phyloP scores from a whole-genome alignment of 2,329 filamentous ascomycete species.

The Ustulina deusta region DNA sequence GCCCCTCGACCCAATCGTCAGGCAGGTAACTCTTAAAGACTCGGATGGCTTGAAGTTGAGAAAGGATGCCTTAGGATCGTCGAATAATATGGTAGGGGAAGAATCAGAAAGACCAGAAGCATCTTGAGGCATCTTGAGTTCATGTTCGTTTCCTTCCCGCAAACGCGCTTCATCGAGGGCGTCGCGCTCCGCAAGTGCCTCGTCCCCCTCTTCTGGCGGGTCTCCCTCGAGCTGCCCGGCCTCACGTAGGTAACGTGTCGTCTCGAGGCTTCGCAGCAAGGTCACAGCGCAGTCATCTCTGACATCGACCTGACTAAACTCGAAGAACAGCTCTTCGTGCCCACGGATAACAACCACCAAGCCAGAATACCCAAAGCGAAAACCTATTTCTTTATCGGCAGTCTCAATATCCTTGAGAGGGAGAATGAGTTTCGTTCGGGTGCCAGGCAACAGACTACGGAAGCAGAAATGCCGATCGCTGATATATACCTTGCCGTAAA shows the following conservation, averaged over 20 bases:
- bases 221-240: constrained; percentile 75
- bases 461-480: constrained; percentile 91
- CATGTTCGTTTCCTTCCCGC: constrained; percentile 64
- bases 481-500: constrained; percentile 97
- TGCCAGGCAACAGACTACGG: constrained; percentile 88
- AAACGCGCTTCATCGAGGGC: constrained; percentile 80
- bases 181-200: constrained; percentile 83
- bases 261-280: constrained; percentile 80
- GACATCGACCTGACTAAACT: constrained; percentile 81
- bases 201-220: constrained; percentile 77
- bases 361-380: constrained; percentile 89
- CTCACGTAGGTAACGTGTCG: constrained; percentile 76
- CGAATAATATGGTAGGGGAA: constrained; percentile 81
- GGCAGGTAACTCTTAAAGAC: constrained; percentile 85
- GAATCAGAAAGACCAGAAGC: constrained; percentile 64
- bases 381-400: constrained; percentile 93
- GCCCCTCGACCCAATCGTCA: constrained; percentile 95
- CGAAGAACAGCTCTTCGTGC: constrained; percentile 96
- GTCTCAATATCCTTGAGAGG: constrained; percentile 93
- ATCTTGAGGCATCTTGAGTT: constrained; percentile 62
- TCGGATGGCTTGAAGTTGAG: constrained; percentile 89
- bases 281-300: constrained; percentile 92
- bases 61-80: constrained; percentile 88
- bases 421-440: constrained; percentile 90
- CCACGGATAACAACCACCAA: constrained; percentile 93